Conservation (phyloP, 768 basidiomycete species). For the Pisolithus tinctorius region DNA sequence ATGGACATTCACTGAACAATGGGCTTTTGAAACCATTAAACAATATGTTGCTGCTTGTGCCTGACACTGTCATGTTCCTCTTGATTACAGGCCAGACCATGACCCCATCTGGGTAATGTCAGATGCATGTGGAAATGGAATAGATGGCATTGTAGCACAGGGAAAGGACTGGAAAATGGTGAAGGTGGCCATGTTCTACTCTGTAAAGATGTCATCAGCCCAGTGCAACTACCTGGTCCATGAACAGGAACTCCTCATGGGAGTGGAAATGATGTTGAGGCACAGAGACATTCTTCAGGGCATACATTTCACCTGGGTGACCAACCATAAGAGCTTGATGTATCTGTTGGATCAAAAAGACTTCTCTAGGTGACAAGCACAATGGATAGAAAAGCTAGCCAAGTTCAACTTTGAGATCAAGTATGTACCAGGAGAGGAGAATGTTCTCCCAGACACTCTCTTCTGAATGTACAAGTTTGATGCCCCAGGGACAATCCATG, state of each 20-base stretch:
- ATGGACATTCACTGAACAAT: too few relatives aligned
- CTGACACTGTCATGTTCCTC: slow-evolving; percentile 12
- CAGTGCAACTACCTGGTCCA: slow-evolving; percentile 37
- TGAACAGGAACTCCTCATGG: slow-evolving; percentile 32
- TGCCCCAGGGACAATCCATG: too few relatives aligned
- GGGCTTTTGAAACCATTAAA: slow-evolving; percentile 14
- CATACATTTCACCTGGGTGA: too few relatives aligned
- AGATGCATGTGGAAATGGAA: not conserved
- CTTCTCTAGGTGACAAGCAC: too few relatives aligned
- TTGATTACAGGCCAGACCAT: slow-evolving; percentile 15
- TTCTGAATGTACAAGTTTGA: not conserved
- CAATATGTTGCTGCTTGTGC: not conserved
- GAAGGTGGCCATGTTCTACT: not conserved
- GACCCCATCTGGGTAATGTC: not conserved
- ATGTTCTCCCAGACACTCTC: slow-evolving; percentile 24
- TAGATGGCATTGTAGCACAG: not conserved
- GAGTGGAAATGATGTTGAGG: slow-evolving; percentile 32
- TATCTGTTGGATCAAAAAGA: too few relatives aligned
- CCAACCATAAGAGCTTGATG: too few relatives aligned
- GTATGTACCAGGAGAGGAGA: slow-evolving; percentile 26
- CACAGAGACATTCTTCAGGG: too few relatives aligned
- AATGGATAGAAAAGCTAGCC: too few relatives aligned
- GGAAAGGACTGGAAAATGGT: not conserved
- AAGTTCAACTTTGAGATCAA: slow-evolving; percentile 13
- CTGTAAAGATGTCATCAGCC: slow-evolving; percentile 25